Evolutionary conservation across 306 rosid species (phyloP), one percentile per base, ranked within the genome.

Genomic region (barrel medic (Medicago truncatula)): DNA sequence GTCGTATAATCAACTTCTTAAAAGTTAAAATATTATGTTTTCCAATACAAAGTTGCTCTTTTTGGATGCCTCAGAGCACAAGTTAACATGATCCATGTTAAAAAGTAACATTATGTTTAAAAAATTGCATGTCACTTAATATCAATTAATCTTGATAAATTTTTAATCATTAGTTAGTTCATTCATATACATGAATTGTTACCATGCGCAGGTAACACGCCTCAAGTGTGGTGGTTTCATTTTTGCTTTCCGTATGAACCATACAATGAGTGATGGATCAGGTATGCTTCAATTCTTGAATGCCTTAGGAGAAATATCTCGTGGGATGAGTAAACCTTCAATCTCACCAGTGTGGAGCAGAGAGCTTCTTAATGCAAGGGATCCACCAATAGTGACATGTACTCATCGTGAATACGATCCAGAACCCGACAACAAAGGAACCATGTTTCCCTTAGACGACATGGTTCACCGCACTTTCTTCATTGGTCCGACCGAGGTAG

Each of bases 351-450:
- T 49, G 9, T 49, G 56, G 56, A 1, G 7, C 0, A 59, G 81
- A 16, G 76, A 78, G 3, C 12, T 77, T 1, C 62, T 77, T 4
- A 43, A 39, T 3, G 70, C 64, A 14, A 78, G 81, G 10, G 31
- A 76, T 13, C 80, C 80, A 56, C 80, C 80, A 25, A 67, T 23
- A 67, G 20, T 77, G 0, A 77, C 81, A 38, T 49, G 44, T 43
- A 70, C 0, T 17, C 76, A 70, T 11, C 43, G 43, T 6, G 43
- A 61, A 61, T 13, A 28, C 1, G 20, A 28, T 6, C 41, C 31
- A 8, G 40, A 5, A 5, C 11, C 4, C 2, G 2, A 15, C 3
- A 50, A n/a, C 57, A 50, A n/a, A 0, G 57, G 57, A 61, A 14
- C 20, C 43, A 31, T 61, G 1, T 1, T 60, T 1, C 8, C 67